Conservation (phyloP, 495 filamentous ascomycete species). For the Aspergillus panamensis region DNA sequence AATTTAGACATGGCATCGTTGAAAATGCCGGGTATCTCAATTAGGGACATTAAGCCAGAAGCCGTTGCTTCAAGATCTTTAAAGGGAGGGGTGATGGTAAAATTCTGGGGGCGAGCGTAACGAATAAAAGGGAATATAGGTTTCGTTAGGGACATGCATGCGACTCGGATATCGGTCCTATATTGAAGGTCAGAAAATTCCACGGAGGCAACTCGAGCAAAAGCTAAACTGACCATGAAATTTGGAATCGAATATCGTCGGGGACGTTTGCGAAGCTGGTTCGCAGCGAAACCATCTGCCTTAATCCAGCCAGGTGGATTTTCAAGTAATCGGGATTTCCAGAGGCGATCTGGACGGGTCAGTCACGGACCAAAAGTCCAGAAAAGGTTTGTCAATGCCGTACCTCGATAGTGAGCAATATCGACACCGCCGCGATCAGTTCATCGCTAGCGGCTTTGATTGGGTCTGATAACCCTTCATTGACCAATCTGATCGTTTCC, state of each 20-base stretch:
- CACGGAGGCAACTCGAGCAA: not conserved
- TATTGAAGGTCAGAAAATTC: slow-evolving; percentile 9
- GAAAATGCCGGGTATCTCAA: slow-evolving; percentile 42
- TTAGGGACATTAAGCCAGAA: slow-evolving; percentile 36
- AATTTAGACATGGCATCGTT: slow-evolving; percentile 30
- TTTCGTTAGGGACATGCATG: slow-evolving; percentile 43
- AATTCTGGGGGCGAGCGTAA: slow-evolving; percentile 34
- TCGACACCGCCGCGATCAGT: slow-evolving; percentile 44
- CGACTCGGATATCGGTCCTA: slow-evolving; percentile 49
- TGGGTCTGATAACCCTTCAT: slow-evolving; percentile 42
- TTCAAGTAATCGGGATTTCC: slow-evolving; percentile 46
- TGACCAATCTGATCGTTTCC: slow-evolving; percentile 47
- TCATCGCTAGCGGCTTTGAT: slow-evolving; percentile 45
- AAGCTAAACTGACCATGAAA: slow-evolving; percentile 38
- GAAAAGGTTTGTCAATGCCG: slow-evolving; percentile 5
- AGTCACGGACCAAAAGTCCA: slow-evolving; percentile 4
- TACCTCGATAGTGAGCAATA: slow-evolving; percentile 47
- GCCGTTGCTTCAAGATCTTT: slow-evolving; percentile 36
- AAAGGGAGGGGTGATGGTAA: slow-evolving; percentile 33
- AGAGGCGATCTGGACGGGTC: slow-evolving; percentile 37
- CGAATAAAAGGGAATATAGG: slow-evolving; percentile 48
- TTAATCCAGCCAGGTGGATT: slow-evolving; percentile 45
- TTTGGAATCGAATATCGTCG: slow-evolving; percentile 42
- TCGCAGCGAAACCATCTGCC: slow-evolving; percentile 46
- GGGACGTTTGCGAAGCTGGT: slow-evolving; percentile 43